phyloP scores from a whole-genome alignment of 2,329 filamentous ascomycete species.

The Oidium heveae region DNA sequence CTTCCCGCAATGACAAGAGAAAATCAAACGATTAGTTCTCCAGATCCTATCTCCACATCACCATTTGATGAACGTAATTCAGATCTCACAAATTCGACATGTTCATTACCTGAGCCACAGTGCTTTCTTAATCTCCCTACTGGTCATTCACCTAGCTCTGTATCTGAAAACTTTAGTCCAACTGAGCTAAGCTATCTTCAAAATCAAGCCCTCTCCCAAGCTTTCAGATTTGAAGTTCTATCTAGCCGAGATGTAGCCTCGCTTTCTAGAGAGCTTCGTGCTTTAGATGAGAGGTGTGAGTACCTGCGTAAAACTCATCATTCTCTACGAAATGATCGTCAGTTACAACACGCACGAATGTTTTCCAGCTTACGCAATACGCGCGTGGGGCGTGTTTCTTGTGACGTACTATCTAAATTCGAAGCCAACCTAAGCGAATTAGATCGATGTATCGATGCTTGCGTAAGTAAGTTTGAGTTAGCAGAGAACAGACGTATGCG shows the following conservation, averaged over 20 bases:
- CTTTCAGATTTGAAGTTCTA: conserved; percentile 38
- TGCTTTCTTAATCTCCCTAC: conserved; percentile 36
- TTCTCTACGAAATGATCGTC: conserved; percentile 47
- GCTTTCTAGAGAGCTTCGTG: conserved; percentile 46
- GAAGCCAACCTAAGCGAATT: conserved; percentile 57
- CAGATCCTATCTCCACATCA: not conserved
- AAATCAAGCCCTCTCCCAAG: conserved; percentile 35
- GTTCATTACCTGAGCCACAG: conserved; percentile 16
- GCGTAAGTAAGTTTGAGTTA: conserved; percentile 55
- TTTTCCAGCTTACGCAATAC: conserved; percentile 52
- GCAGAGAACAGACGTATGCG: conserved; percentile 53
- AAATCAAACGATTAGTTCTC: not conserved
- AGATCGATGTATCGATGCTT: conserved; percentile 56
- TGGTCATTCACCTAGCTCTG: conserved; percentile 30
- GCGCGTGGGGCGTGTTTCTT: conserved; percentile 43
- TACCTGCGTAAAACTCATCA: conserved; percentile 56
- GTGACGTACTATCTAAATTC: conserved; percentile 52
- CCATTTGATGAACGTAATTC: not conserved
- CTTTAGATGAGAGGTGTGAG: conserved; percentile 52
- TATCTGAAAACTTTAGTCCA: conserved; percentile 20
- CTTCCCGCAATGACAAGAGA: conserved; percentile 8
- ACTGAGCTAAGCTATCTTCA: conserved; percentile 26
- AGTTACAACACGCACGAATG: conserved; percentile 52
- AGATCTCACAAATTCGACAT: not conserved
- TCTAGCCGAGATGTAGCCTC: conserved; percentile 33